phyloP scores from a whole-genome alignment of 768 basidiomycete species.

The Leccinum incarnatum region DNA sequence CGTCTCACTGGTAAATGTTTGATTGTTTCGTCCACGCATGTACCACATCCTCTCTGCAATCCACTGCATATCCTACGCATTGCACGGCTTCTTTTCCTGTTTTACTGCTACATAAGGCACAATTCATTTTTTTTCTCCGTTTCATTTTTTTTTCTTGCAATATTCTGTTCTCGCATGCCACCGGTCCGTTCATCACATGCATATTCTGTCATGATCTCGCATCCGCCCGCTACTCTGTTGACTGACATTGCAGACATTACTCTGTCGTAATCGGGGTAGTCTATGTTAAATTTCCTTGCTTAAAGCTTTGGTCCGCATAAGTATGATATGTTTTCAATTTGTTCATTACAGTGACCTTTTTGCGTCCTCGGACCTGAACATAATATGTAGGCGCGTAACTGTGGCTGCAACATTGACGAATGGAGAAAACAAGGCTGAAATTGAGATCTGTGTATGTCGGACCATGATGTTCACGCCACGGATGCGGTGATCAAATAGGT shows the following conservation, averaged over 20 bases:
- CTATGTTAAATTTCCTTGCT: constrained; percentile 19
- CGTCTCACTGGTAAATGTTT: constrained; percentile 22
- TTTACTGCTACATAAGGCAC: constrained; percentile 15
- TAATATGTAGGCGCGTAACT: not conserved
- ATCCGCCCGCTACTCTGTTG: constrained; percentile 11
- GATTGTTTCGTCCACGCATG: constrained; percentile 21
- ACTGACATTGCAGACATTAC: constrained; percentile 17
- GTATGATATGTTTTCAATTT: constrained; percentile 20
- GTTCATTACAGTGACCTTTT: constrained; percentile 3
- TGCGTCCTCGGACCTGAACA: constrained; percentile 6
- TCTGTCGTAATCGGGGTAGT: constrained; percentile 8
- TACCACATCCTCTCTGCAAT: constrained; percentile 19
- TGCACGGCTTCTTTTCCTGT: constrained; percentile 15
- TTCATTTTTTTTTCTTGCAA: constrained; percentile 3
- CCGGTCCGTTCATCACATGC: constrained; percentile 11
- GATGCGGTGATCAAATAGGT: not conserved
- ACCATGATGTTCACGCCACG: not conserved
- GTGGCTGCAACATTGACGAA: not conserved
- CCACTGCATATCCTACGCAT: constrained; percentile 25
- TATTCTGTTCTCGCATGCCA: constrained; percentile 25
- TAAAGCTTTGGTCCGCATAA: constrained; percentile 12
- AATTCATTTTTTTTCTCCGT: constrained; percentile 11
- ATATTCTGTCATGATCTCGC: constrained; percentile 17
- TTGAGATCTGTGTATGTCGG: not conserved
- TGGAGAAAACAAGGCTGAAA: not conserved